Evolutionary conservation across 164 flowering plant genomes (phyloP), one percentile per base, ranked within the genome.

Genomic region (Stephania cephalantha): DNA sequence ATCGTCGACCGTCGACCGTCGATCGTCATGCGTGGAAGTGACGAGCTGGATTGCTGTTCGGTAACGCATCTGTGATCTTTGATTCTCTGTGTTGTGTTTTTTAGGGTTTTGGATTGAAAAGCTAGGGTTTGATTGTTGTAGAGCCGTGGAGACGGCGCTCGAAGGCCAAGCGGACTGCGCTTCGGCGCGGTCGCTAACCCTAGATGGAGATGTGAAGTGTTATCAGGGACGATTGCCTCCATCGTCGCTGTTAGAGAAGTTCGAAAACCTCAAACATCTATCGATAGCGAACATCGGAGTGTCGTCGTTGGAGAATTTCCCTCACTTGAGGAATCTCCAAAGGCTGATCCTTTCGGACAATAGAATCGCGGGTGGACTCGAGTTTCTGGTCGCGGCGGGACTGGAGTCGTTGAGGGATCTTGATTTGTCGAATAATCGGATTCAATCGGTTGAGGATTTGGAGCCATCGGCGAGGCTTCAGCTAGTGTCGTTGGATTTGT

Each of bases 191-290:
- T 82, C 83, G 50, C 81, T 95, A 66, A 95, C 97, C 44, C 84
- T 95, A 50, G 98, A 95, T 82, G 95, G 97, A 44, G 91, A 90
- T 1, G 97, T 95, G 42, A 95, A 95, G 91, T 93, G 94, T 71
- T 73, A 85, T 1, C 97, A 90, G 29, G 97, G 97, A 3, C 90
- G 92, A 44, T 81, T 91, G 0, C 95, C 95, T 2, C 93, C 90
- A 7, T 90, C 91, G 67, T 74, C 78, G 35, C 75, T 95, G 10
- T 77, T 95, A 5, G 97, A 93, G 85, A 87, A 81, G 81, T 95
- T 88, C 77, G 82, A 75, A 76, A 85, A 81, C 70, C 89, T 95
- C 2, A 89, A 91, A 79, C 97, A 89, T 69, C 90, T 95, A 1
- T 95, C 98, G 0, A 85, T 95, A 1, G 98, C 98, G 0, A 95